Base-by-base conservation (phyloP, 805 yeast genomes). In the Brettanomyces nanus region DNA sequence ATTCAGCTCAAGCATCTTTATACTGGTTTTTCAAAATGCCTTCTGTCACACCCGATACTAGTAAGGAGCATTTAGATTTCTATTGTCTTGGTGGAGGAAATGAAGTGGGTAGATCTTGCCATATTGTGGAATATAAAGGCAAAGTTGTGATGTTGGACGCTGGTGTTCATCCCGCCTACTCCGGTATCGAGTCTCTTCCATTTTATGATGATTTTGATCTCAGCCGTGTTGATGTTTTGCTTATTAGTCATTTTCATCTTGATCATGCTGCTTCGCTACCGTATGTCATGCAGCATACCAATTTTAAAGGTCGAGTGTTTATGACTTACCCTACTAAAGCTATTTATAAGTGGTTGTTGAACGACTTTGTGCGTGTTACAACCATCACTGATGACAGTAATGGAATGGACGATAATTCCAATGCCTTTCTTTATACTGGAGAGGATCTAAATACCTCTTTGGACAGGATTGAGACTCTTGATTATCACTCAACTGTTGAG, bases 311-410 rank as follows among this genome's bases (percentile, higher is more conserved):
- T 3, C 73, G 96, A 35, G 98, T 92, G 4, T 90, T 90, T 58
- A 92, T 92, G 99, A 92, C 99, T 22, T 97, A 92, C 60, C 97
- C 99, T 5, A 92, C 98, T 0, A 92, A 92, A 64, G 97, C 98
- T 28, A 92, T 92, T 41, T 92, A 89, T 59, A 74, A 96, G 46
- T 92, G 98, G 97, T 71, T 92, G 32, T 61, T 92, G 40, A 80
- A 87, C 43, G 99, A 92, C 68, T 92, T 89, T 53, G 97, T 92
- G 14, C 72, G 90, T 51, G 97, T 92, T 20, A 85, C 95, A 11
- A 69, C 75, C 20, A 69, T 75, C 31, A 66, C 71, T 2, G 70
- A 66, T 29, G 60, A 63, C 2, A 62, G 58, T 21, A 59, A 60
- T 11, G 53, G 52, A 6, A 71, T 65, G 31, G 76, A 75, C 32